These are phyloP conservation scores for Pythium rishiriense DNA, from an alignment of 352 stramenopile genomes.

Conservation along the genomic window DNA sequence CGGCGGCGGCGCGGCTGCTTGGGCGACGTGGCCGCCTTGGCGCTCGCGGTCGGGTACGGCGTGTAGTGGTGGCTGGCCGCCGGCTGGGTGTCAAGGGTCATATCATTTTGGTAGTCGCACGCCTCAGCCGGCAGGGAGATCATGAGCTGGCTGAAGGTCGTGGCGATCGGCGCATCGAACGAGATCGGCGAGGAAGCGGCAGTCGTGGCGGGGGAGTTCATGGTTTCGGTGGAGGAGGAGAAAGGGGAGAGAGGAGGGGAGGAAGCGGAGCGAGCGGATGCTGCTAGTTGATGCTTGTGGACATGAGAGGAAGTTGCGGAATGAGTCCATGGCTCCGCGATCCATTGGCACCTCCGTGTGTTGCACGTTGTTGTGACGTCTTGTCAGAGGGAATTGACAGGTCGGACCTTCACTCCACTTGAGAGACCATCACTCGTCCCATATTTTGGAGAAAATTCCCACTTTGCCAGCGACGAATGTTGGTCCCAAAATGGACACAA, in stretches of 20 bases:
- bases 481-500: slow-evolving; percentile 18
- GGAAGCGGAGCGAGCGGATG: neutral
- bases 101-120: slow-evolving; percentile 19
- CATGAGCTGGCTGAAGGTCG: slow-evolving; percentile 25
- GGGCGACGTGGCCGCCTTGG: slow-evolving; percentile 3
- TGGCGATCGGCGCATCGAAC: slow-evolving; percentile 21
- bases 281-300: slow-evolving; percentile 23
- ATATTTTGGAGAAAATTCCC: slow-evolving; percentile 31
- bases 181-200: slow-evolving; percentile 17
- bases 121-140: slow-evolving; percentile 20
- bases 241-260: neutral
- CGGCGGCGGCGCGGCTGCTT: slow-evolving; percentile 31
- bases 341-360: slow-evolving; percentile 7
- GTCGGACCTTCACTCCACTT: slow-evolving; percentile 27
- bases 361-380: neutral
- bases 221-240: slow-evolving; percentile 11
- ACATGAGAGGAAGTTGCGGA: slow-evolving; percentile 30
- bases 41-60: slow-evolving; percentile 20
- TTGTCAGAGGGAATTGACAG: slow-evolving; percentile 20
- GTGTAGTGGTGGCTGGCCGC: slow-evolving; percentile 9
- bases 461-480: slow-evolving; percentile 21
- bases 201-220: slow-evolving; percentile 16
- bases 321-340: slow-evolving; percentile 16
- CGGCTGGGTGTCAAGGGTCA: neutral
- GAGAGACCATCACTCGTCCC: slow-evolving; percentile 28